Base-by-base conservation (phyloP, 345 rosid species). In the Orychophragmus violaceus region DNA sequence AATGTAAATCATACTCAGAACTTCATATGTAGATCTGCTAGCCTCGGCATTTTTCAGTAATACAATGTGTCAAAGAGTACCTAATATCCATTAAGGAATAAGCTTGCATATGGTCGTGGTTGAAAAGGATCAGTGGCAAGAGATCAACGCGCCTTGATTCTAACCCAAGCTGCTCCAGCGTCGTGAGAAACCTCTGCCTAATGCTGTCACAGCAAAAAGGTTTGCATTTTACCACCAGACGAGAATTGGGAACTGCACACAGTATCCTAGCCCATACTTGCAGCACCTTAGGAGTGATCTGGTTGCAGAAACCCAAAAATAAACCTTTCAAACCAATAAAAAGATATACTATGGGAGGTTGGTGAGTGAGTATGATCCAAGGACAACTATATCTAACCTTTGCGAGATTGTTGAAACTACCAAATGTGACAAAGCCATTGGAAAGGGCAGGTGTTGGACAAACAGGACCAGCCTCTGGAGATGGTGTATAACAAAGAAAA, bases 21-120 rank as follows among this genome's bases (percentile, higher is more conserved):
- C 5, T 36, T 48, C 21, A 50, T 39, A 53, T 24, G 14, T 25
- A 22, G 42, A 45, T 24, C 52, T 52, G 27, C 35, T 28, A 22
- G 32, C 59, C 23, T 36, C 6, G 0, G 29, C 4, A 7, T 8
- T 46, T 61, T 37, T 12, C 9, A 58, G 66, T 35, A 64, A 39
- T 16, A 42, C n/a, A 19, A 25, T 44, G 35, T 44, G 32, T 68
- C n/a, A 14, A 54, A 8, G 9, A 14, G 12, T 82, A 95, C 99
- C 99, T 95, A 51, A 95, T 91, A 75, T 95, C 99, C 99, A 95
- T 90, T 13, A 91, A 83, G 65, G 96, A 83, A 82, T 95, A 95
- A 54, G 99, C 97, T 85, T 91, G 99, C 99, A 95, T 87, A 62
- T 95, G 99, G 73, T 89, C 99, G 65, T 95, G 97, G 78, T 95